Percentiles rank a stretch among this genome's conserved stretches.
phyloP scores from a whole-genome alignment of 1,284 basidiomycete genomes.

The Schizophyllum commune region DNA sequence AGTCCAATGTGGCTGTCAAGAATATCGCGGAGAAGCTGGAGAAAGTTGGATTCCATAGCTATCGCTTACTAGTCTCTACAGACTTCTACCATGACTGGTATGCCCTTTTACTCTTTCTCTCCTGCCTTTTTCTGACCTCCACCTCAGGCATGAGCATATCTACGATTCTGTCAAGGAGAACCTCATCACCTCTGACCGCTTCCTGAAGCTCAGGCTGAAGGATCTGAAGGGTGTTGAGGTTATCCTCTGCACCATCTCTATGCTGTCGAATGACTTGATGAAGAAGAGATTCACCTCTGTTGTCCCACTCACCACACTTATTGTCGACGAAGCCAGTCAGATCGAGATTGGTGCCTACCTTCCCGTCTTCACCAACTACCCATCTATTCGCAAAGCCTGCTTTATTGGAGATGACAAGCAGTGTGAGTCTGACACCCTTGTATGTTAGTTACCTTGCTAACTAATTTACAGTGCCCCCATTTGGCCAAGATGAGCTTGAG shows the following conservation, averaged over 20 bases:
- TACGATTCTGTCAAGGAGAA: conserved; percentile 38
- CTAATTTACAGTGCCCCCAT: conserved; percentile 29
- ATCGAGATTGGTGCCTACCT: conserved; percentile 45
- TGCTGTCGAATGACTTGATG: conserved; percentile 48
- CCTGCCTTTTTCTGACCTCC: conserved; percentile 16
- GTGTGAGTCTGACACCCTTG: conserved; percentile 27
- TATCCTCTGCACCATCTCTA: conserved; percentile 64
- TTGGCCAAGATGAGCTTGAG: conserved; percentile 31
- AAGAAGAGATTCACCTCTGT: conserved; percentile 21
- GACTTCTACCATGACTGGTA: conserved; percentile 56
- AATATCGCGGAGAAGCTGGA: conserved; percentile 51
- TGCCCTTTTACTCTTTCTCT: conserved; percentile 11
- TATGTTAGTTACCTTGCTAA: conserved; percentile 1
- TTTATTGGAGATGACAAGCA: conserved; percentile 61
- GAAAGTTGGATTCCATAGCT: conserved; percentile 31
- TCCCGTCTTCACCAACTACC: conserved; percentile 29
- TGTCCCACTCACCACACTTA: conserved; percentile 30
- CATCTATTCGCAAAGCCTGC: conserved; percentile 40
- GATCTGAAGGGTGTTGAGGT: conserved; percentile 38
- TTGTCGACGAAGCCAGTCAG: conserved; percentile 43
- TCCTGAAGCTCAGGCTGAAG: conserved; percentile 20
- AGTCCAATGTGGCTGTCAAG: conserved; percentile 46
- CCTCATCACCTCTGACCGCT: conserved; percentile 43
- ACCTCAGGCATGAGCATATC: conserved; percentile 60
- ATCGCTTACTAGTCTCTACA: conserved; percentile 43